Evolutionary conservation across 2,329 filamentous ascomycete species (phyloP).

Genomic region (Clarireedia monteithiana): DNA sequence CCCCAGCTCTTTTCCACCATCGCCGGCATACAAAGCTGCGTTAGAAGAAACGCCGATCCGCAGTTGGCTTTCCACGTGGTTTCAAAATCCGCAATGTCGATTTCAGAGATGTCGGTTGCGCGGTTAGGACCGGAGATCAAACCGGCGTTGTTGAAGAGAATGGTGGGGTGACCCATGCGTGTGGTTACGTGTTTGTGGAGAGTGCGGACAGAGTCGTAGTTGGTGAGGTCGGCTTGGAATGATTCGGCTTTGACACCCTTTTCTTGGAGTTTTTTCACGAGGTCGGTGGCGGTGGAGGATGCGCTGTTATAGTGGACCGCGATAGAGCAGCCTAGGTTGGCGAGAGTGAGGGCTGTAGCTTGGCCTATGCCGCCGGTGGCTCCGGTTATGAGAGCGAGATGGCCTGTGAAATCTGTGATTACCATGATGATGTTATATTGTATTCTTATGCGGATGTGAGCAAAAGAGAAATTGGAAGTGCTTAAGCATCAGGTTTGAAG

Average conservation of each 20-base stretch:
- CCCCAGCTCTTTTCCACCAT: constrained; percentile 34
- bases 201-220: constrained; percentile 26
- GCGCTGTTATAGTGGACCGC: constrained; percentile 36
- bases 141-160: constrained; percentile 23
- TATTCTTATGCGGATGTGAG: too few relatives aligned
- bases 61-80: constrained; percentile 21
- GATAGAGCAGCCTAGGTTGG: constrained; percentile 34
- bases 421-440: not conserved
- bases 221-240: constrained; percentile 32
- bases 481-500: too few relatives aligned
- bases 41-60: constrained; percentile 18
- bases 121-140: constrained; percentile 9
- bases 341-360: constrained; percentile 34
- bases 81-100: constrained; percentile 22
- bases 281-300: constrained; percentile 19
- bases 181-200: constrained; percentile 10
- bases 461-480: too few relatives aligned
- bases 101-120: constrained; percentile 16
- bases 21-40: constrained; percentile 20
- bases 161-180: constrained; percentile 13
- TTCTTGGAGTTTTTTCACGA: constrained; percentile 26
- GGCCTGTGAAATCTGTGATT: constrained; percentile 12
- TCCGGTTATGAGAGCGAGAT: constrained; percentile 32
- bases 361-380: constrained; percentile 38
- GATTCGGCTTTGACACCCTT: constrained; percentile 26